Evolutionary conservation across 1,284 basidiomycete genomes (phyloP).

Genomic region (Cutaneotrichosporon curvatum): DNA sequence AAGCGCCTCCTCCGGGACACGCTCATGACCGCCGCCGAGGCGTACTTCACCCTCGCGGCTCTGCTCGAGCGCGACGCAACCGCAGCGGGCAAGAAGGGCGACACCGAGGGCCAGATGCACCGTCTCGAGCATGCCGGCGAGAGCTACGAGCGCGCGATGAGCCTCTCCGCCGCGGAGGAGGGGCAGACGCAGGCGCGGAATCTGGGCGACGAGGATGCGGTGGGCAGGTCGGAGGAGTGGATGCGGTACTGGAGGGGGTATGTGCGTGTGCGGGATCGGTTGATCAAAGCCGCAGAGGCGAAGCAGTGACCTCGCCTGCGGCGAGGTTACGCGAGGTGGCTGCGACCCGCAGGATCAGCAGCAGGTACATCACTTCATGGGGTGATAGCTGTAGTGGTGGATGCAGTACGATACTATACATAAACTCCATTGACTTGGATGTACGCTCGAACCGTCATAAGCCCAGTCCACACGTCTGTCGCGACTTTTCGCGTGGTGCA

Average conservation of each 20-base stretch:
- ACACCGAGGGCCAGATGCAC: constrained; percentile 52
- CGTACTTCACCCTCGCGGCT: constrained; percentile 39
- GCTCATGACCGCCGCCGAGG: constrained; percentile 49
- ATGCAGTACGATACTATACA: too few relatives aligned
- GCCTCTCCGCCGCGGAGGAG: constrained; percentile 44
- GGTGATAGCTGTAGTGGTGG: too few relatives aligned
- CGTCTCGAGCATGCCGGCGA: constrained; percentile 49
- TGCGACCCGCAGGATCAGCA: too few relatives aligned
- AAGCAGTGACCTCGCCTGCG: background rate
- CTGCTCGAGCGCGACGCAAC: constrained; percentile 50
- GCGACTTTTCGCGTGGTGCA: too few relatives aligned
- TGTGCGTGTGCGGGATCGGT: constrained; percentile 34
- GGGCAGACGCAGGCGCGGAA: constrained; percentile 53
- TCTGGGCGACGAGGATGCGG: constrained; percentile 38
- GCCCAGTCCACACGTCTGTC: too few relatives aligned
- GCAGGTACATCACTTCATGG: too few relatives aligned
- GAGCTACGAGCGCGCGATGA: constrained; percentile 56
- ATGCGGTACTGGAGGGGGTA: constrained; percentile 38
- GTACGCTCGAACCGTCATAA: too few relatives aligned
- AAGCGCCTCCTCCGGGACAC: constrained; percentile 37
- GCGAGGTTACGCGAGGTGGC: too few relatives aligned
- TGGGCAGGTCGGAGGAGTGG: constrained; percentile 36
- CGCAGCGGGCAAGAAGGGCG: constrained; percentile 49
- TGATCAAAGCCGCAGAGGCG: constrained; percentile 6
- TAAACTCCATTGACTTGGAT: too few relatives aligned